Evolutionary conservation across 768 basidiomycete species (phyloP).

Genomic region (Multifurca ochricompacta): DNA sequence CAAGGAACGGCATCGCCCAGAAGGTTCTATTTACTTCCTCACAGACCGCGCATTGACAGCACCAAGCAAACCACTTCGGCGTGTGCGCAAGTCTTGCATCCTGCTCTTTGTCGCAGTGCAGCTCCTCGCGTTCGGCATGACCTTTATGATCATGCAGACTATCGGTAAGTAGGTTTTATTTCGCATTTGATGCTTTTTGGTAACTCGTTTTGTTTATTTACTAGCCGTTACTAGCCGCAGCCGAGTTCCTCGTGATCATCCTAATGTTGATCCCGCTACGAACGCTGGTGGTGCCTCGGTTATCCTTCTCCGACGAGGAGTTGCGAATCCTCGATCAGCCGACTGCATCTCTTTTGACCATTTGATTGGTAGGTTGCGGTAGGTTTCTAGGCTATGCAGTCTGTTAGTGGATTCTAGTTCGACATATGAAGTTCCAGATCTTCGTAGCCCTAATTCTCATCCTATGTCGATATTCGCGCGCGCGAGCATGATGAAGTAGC

Average conservation of each 20-base stretch:
- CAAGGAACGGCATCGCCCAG: slow-evolving; percentile 72
- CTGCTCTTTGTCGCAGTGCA: slow-evolving; percentile 67
- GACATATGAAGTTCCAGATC: not conserved
- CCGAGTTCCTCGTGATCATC: slow-evolving; percentile 88
- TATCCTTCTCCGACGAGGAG: slow-evolving; percentile 74
- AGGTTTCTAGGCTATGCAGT: slow-evolving; percentile 18
- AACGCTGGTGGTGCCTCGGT: slow-evolving; percentile 56
- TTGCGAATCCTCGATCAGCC: slow-evolving; percentile 82
- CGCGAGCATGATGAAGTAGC: not conserved
- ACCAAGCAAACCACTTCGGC: slow-evolving; percentile 58
- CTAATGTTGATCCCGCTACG: slow-evolving; percentile 75
- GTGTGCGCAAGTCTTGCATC: slow-evolving; percentile 68
- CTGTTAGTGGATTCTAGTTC: slow-evolving; percentile 15
- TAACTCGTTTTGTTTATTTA: not conserved
- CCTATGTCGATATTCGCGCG: not conserved
- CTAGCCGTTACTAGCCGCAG: slow-evolving; percentile 62
- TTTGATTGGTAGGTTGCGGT: no score
- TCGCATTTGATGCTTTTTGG: not conserved
- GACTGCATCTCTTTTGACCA: slow-evolving; percentile 66
- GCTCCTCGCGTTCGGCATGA: slow-evolving; percentile 76
- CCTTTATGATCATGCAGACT: slow-evolving; percentile 88
- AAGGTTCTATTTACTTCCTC: slow-evolving; percentile 75
- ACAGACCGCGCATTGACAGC: slow-evolving; percentile 60
- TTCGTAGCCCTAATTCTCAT: not conserved
- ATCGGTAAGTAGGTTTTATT: slow-evolving; percentile 68